phyloP scores from a whole-genome alignment of 495 filamentous ascomycete genomes.

The Rhypophila decipiens region DNA sequence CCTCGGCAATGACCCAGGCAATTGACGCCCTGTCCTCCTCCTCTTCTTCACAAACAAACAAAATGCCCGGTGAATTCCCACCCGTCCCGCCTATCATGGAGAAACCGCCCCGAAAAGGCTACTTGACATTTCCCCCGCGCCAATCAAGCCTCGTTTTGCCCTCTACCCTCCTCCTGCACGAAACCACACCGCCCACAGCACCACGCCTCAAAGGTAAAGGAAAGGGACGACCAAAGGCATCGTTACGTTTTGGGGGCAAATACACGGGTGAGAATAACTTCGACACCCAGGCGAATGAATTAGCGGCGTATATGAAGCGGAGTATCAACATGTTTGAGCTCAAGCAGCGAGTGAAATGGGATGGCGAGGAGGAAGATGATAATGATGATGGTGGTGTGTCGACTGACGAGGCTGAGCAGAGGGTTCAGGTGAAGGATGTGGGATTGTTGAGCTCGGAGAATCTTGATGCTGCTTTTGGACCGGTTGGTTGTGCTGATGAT shows the following conservation, averaged over 20 bases:
- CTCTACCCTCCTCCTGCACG: constrained; percentile 28
- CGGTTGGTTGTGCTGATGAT: not conserved
- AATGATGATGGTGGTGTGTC: not conserved
- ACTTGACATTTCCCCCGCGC: constrained; percentile 31
- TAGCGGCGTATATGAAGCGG: constrained; percentile 29
- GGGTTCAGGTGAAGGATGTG: constrained; percentile 9
- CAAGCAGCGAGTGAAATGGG: constrained; percentile 18
- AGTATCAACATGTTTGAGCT: constrained; percentile 32
- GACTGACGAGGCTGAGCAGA: constrained; percentile 11
- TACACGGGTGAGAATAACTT: constrained; percentile 22
- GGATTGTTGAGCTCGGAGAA: no score
- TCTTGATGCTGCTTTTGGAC: no score
- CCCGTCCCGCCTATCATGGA: constrained; percentile 1
- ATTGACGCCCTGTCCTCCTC: constrained; percentile 4
- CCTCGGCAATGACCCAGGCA: constrained; percentile 1
- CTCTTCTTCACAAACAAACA: not conserved
- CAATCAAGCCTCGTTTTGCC: constrained; percentile 31
- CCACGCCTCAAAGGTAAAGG: not conserved
- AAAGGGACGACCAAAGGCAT: not conserved
- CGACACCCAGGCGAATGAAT: constrained; percentile 25
- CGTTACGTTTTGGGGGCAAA: not conserved
- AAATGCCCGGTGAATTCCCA: not conserved
- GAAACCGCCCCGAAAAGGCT: constrained; percentile 16
- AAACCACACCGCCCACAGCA: constrained; percentile 7
- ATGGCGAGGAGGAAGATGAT: constrained; percentile 14